Evolutionary conservation across 169 alveolate species (phyloP).

Genomic region (Cryptosporidium meleagridis): DNA sequence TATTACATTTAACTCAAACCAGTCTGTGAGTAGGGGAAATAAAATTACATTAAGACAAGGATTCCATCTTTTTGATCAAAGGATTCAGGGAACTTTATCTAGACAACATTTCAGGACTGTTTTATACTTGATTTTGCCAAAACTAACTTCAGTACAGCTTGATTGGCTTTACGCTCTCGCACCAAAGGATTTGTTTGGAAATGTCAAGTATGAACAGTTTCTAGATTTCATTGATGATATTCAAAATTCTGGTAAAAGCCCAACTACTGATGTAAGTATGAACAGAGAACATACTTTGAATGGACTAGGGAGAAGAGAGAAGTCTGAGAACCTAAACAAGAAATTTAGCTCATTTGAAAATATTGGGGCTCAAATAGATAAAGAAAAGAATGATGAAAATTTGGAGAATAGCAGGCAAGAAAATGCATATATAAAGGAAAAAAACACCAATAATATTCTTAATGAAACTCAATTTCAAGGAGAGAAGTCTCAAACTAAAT

Average conservation of each 20-base stretch:
- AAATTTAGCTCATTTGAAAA: neutral
- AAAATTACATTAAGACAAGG: slow-evolving; percentile 43
- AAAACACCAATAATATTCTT: neutral
- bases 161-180: slow-evolving; percentile 67
- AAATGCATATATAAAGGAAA: neutral
- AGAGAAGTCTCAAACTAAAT: neutral
- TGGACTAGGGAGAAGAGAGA: neutral
- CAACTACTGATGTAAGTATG: too few relatives aligned
- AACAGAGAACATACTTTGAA: neutral
- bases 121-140: slow-evolving; percentile 52
- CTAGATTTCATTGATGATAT: slow-evolving; percentile 32
- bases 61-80: slow-evolving; percentile 40
- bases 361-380: neutral
- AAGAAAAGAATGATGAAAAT: neutral
- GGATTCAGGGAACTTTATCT: slow-evolving; percentile 16
- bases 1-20: neutral
- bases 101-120: slow-evolving; percentile 72
- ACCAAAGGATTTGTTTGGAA: slow-evolving; percentile 57
- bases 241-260: neutral
- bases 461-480: neutral
- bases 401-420: neutral
- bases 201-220: slow-evolving; percentile 59
- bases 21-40: neutral
- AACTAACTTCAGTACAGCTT: slow-evolving; percentile 46
- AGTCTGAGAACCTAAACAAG: neutral